Conservation (phyloP, 2,329 filamentous ascomycete genomes). For the Fusarium oxysporum region DNA sequence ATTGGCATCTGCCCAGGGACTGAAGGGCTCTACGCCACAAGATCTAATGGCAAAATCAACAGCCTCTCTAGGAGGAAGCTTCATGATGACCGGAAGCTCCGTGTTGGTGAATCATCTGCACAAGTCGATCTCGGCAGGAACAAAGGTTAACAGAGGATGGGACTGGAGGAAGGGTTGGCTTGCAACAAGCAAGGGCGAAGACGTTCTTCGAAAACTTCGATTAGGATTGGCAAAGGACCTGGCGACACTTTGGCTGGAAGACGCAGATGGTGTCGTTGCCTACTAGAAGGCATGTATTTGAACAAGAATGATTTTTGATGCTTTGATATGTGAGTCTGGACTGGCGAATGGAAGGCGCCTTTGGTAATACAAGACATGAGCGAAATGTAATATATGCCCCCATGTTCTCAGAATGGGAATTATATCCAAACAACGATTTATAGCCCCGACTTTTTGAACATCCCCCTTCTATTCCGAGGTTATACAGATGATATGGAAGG, state of each 20-base stretch:
- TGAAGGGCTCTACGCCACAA: constrained; percentile 71
- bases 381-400: constrained; percentile 6
- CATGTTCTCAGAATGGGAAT: neutral
- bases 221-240: constrained; percentile 80
- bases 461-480: neutral
- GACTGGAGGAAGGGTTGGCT: constrained; percentile 84
- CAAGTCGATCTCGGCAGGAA: constrained; percentile 68
- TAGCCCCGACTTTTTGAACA: neutral
- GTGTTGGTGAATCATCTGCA: constrained; percentile 74
- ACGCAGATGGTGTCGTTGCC: constrained; percentile 67
- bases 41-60: constrained; percentile 73
- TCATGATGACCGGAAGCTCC: constrained; percentile 79
- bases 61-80: constrained; percentile 67
- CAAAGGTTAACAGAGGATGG: constrained; percentile 72
- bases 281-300: constrained; percentile 48
- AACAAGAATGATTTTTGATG: constrained; percentile 25
- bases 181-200: constrained; percentile 70
- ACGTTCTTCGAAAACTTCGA: constrained; percentile 79
- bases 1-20: constrained; percentile 74
- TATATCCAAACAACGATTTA: neutral
- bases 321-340: constrained; percentile 17
- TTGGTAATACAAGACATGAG: constrained; percentile 38
- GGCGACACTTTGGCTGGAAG: constrained; percentile 74
- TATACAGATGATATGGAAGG: neutral
- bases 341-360: constrained; percentile 23